Base-by-base conservation (phyloP, 371 early-diverging fungal species). In the Mortierella sp. region DNA sequence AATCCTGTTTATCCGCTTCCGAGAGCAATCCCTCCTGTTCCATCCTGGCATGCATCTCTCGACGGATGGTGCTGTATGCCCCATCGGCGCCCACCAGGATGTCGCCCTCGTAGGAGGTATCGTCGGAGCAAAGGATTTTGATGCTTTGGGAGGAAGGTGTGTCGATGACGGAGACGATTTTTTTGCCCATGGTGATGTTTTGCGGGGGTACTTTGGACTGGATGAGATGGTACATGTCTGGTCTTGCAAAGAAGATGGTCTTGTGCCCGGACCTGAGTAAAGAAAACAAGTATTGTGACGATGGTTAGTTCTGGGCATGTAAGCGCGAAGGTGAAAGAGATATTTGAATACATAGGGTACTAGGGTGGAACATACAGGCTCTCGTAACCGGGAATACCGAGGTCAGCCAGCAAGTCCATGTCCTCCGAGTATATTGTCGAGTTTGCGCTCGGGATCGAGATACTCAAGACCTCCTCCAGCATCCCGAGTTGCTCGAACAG, bases 71-170 rank as follows among this genome's bases (percentile, higher is more conserved):
- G 14, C 43, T 43, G 58, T 74, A 74, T 2, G 58, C 74, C 0
- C 74, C 74, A 58, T 74, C 74, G 27, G 74, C 74, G 0, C 74
- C 74, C 2, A 74, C 54, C 11, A 74, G 60, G 43, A 76, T 71
- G 35, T 71, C 46, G 27, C 77, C 77, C 3, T 76, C 55, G 72
- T 76, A 46, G 12, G 21, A 54, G 24, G 46, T 21, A 5, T 49
- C 27, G 46, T 76, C 71, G 29, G 70, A 29, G 27, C 56, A 56
- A 3, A 49, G 56, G 32, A 76, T 76, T 21, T 46, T 29, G 29
- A 76, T 58, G 5, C 32, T 48, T 4, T 71, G 58, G 41, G 41
- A 41, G 7, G 41, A 41, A 27, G 56, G 43, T 21, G 49, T 43
- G 56, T 76, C 55, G 32, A 54, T 14, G 24, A 76, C 32, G 24